Conservation (phyloP, 2,329 filamentous ascomycete species). For the Phialophora macrospora region DNA sequence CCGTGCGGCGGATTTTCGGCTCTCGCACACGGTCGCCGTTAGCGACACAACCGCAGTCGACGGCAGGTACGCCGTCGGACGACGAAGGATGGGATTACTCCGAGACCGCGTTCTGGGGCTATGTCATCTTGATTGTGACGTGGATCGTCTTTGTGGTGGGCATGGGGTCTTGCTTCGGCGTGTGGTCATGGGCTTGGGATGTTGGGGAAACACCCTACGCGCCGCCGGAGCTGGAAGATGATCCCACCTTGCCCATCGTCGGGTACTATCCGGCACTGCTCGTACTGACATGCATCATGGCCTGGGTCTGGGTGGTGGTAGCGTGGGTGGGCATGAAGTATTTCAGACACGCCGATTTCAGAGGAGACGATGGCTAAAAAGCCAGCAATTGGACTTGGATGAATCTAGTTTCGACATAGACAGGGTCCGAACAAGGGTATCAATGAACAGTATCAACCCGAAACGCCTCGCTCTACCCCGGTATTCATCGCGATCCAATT, state of each 20-base stretch:
- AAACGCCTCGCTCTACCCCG: conserved; percentile 12
- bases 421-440: background rate
- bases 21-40: conserved; percentile 47
- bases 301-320: conserved; percentile 97
- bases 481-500: background rate
- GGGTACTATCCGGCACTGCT: conserved; percentile 96
- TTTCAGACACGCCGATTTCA: conserved; percentile 95
- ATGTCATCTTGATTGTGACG: conserved; percentile 86
- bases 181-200: conserved; percentile 98
- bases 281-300: conserved; percentile 92
- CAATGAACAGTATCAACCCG: conserved; percentile 3
- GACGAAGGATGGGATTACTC: conserved; percentile 80
- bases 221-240: conserved; percentile 91
- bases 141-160: conserved; percentile 96
- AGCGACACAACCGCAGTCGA: conserved; percentile 47
- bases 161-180: conserved; percentile 91
- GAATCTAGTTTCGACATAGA: background rate
- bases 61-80: conserved; percentile 34
- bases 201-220: conserved; percentile 95
- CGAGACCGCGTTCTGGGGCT: conserved; percentile 98
- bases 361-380: conserved; percentile 56
- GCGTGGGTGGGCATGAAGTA: conserved; percentile 99
- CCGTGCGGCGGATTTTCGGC: conserved; percentile 41
- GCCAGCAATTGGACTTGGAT: background rate
- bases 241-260: conserved; percentile 90